Percentiles rank a stretch among this genome's conserved stretches.
phyloP scores from a whole-genome alignment of 2,329 filamentous ascomycete genomes.

The Zymoseptoria pseudotritici region DNA sequence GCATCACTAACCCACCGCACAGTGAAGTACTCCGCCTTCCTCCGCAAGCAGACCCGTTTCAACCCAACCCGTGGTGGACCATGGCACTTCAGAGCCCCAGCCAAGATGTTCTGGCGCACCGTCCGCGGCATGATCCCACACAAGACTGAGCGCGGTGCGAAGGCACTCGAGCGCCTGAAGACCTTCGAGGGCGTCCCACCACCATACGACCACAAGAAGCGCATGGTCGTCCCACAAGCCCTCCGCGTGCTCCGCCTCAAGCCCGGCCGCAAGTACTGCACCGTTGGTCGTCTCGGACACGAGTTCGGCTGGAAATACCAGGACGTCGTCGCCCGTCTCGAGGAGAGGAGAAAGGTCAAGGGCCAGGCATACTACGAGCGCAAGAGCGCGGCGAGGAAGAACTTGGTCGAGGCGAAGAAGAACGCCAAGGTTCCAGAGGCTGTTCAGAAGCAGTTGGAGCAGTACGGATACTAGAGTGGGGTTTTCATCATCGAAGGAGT shows the following conservation, averaged over 20 bases:
- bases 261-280: conserved; percentile 99
- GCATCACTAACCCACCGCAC: conserved; percentile 29
- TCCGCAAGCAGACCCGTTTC: conserved; percentile 99
- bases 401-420: conserved; percentile 89
- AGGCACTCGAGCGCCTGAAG: conserved; percentile 97
- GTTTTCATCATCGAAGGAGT: not conserved
- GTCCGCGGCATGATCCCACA: conserved; percentile 99
- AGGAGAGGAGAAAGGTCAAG: conserved; percentile 99
- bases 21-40: conserved; percentile 99
- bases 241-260: conserved; percentile 93
- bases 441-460: conserved; percentile 79
- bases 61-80: conserved; percentile 99
- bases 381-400: conserved; percentile 94
- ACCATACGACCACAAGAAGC: conserved; percentile 99
- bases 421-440: conserved; percentile 78
- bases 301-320: conserved; percentile 99
- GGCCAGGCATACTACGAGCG: conserved; percentile 98
- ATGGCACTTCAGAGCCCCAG: conserved; percentile 99
- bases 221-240: conserved; percentile 97
- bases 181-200: conserved; percentile 98
- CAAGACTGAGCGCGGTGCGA: conserved; percentile 97
- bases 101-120: conserved; percentile 99
- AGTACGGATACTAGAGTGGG: conserved; percentile 74
- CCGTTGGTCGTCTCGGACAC: conserved; percentile 92
- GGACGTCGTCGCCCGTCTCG: conserved; percentile 94